These are phyloP conservation scores for Oryza meyeriana DNA, from an alignment of 176 grass and related monocot genomes.

Conservation along the genomic window DNA sequence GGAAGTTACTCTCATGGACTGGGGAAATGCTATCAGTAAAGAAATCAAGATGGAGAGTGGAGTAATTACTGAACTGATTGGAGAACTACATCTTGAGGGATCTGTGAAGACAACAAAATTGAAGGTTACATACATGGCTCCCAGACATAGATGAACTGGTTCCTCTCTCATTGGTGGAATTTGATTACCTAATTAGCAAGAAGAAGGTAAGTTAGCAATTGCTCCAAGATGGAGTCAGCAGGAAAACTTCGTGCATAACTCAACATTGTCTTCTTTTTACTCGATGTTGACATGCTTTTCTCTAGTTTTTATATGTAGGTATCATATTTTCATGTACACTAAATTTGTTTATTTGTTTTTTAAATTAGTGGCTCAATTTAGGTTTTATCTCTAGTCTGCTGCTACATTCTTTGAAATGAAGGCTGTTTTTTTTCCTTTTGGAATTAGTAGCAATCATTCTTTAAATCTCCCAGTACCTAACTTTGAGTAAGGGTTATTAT, in stretches of 20 bases:
- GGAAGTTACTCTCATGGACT: constrained; percentile 86
- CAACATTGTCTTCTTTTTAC: not conserved
- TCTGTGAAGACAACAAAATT: constrained; percentile 88
- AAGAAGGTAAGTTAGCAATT: constrained; percentile 54
- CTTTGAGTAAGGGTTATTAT: constrained; percentile 71
- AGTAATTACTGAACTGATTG: constrained; percentile 52
- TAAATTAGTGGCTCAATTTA: too few relatives aligned
- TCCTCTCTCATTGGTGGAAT: constrained; percentile 66
- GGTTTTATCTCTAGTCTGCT: too few relatives aligned
- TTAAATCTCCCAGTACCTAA: not conserved
- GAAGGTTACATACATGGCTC: constrained; percentile 90
- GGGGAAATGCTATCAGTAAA: constrained; percentile 80
- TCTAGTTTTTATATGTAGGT: constrained; percentile 9
- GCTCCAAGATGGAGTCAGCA: not conserved
- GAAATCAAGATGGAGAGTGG: constrained; percentile 67
- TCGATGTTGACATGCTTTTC: not conserved
- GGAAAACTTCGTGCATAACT: not conserved
- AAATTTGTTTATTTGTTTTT: not conserved
- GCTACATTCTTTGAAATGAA: too few relatives aligned
- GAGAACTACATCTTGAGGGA: constrained; percentile 75
- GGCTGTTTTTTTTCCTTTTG: not conserved
- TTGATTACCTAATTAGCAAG: constrained; percentile 77
- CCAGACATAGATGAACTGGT: constrained; percentile 67
- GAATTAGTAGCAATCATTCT: not conserved
- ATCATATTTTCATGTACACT: not conserved